phyloP scores from a whole-genome alignment of 176 grass and related monocot species.

The Raddia guianensis region DNA sequence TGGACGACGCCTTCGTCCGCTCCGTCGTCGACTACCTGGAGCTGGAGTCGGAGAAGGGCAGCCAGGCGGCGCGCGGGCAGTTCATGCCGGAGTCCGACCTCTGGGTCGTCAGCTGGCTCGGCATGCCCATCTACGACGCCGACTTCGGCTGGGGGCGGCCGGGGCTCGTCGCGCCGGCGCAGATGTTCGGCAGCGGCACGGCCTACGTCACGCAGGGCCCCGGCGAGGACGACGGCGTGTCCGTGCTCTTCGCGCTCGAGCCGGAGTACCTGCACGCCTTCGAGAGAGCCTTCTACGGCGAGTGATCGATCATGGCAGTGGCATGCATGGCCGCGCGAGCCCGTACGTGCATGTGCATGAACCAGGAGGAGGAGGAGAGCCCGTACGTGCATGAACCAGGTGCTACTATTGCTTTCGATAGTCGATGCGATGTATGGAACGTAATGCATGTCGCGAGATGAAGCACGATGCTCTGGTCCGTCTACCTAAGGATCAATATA shows the following conservation, averaged over 20 bases:
- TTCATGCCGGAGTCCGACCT: slow-evolving; percentile 63
- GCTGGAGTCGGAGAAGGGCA: slow-evolving; percentile 55
- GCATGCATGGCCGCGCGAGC: too few relatives aligned
- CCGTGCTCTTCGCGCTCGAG: slow-evolving; percentile 67
- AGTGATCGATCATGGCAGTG: neutral
- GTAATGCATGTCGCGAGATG: neutral
- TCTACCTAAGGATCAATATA: neutral
- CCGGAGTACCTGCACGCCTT: slow-evolving; percentile 61
- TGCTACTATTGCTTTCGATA: neutral
- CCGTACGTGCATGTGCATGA: neutral
- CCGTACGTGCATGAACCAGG: neutral
- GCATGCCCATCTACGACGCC: slow-evolving; percentile 68
- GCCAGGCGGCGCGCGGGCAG: slow-evolving; percentile 61
- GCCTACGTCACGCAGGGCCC: slow-evolving; percentile 53
- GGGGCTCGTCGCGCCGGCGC: slow-evolving; percentile 53
- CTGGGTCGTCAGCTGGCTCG: slow-evolving; percentile 67
- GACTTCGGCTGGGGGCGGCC: slow-evolving; percentile 74
- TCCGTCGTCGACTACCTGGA: slow-evolving; percentile 68
- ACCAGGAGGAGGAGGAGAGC: neutral
- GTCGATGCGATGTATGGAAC: slow-evolving; percentile 1
- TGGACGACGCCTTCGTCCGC: slow-evolving; percentile 59
- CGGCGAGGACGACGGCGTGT: slow-evolving; percentile 50
- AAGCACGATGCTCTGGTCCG: neutral
- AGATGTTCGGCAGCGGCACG: slow-evolving; percentile 66
- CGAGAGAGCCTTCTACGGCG: slow-evolving; percentile 68